Evolutionary conservation across 2,329 filamentous ascomycete genomes (phyloP).

Genomic region (Immersiporthe knoxdaviesiana): DNA sequence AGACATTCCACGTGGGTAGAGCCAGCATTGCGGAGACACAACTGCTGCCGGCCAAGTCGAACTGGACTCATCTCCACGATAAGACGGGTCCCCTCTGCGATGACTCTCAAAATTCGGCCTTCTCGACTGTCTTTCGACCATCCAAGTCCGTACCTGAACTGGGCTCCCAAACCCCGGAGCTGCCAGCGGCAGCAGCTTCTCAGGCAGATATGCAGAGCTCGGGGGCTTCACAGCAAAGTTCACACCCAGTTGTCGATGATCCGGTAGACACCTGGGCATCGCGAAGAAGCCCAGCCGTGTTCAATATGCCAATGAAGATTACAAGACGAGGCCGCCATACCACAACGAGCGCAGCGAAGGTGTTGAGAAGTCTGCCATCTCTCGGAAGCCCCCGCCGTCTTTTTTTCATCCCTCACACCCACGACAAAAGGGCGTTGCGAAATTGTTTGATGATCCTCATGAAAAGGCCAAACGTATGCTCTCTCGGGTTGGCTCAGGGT

Average conservation of each 20-base stretch:
- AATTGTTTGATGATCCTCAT: neutral
- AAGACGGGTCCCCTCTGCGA: neutral
- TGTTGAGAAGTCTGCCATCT: neutral
- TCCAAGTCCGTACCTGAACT: neutral
- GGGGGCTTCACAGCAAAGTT: neutral
- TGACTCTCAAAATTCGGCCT: neutral
- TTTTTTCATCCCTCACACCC: neutral
- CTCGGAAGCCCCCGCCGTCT: neutral
- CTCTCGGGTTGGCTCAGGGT: neutral
- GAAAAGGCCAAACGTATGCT: neutral
- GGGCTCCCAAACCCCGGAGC: neutral
- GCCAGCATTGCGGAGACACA: neutral
- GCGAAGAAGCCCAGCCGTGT: neutral
- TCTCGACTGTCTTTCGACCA: neutral
- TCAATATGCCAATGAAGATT: neutral
- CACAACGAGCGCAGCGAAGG: neutral
- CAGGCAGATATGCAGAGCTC: neutral
- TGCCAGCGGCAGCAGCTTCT: neutral
- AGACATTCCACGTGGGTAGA: neutral
- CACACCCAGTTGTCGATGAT: neutral
- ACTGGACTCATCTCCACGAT: neutral
- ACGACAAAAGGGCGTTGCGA: neutral
- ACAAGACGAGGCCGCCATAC: neutral
- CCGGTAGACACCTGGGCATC: neutral
- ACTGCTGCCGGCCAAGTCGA: neutral